phyloP scores from a whole-genome alignment of 805 yeast species.

The Hanseniaspora clermontiae region DNA sequence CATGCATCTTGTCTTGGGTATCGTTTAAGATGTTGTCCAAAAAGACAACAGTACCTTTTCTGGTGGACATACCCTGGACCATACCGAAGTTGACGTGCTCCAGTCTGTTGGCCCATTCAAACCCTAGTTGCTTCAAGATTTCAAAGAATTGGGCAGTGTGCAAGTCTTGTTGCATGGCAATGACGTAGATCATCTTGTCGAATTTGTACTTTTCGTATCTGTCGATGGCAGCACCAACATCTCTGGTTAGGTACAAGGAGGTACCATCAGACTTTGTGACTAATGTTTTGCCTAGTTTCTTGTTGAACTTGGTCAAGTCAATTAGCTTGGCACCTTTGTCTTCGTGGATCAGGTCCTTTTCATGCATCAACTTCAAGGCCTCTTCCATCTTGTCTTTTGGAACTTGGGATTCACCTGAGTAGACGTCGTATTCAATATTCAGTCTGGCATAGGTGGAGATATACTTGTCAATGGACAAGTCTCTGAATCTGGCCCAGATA shows the following conservation, averaged over 20 bases:
- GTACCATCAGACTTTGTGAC: slow-evolving; percentile 95
- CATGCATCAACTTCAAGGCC: slow-evolving; percentile 50
- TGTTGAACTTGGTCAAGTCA: slow-evolving; percentile 71
- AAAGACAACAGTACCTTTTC: slow-evolving; percentile 98
- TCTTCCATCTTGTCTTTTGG: slow-evolving; percentile 55
- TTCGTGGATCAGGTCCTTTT: slow-evolving; percentile 60
- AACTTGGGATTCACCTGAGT: slow-evolving; percentile 95
- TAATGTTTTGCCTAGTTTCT: slow-evolving; percentile 84
- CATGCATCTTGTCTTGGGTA: slow-evolving; percentile 87
- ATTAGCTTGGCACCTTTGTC: slow-evolving; percentile 86
- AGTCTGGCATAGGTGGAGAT: slow-evolving; percentile 80
- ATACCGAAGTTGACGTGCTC: slow-evolving; percentile 89
- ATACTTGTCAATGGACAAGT: slow-evolving; percentile 76
- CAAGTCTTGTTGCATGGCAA: slow-evolving; percentile 92
- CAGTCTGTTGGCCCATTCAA: slow-evolving; percentile 70
- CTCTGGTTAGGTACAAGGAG: slow-evolving; percentile 85
- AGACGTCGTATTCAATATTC: slow-evolving; percentile 74
- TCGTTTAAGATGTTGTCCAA: slow-evolving; percentile 86
- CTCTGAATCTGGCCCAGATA: slow-evolving; percentile 81
- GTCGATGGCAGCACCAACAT: slow-evolving; percentile 88
- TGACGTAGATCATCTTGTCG: slow-evolving; percentile 91
- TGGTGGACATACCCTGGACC: slow-evolving; percentile 97
- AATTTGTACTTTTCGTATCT: slow-evolving; percentile 75
- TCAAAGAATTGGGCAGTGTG: slow-evolving; percentile 90
- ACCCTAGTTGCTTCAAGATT: slow-evolving; percentile 80